Evolutionary conservation across 768 basidiomycete species (phyloP).

Genomic region (Panaeolus papilionaceus): DNA sequence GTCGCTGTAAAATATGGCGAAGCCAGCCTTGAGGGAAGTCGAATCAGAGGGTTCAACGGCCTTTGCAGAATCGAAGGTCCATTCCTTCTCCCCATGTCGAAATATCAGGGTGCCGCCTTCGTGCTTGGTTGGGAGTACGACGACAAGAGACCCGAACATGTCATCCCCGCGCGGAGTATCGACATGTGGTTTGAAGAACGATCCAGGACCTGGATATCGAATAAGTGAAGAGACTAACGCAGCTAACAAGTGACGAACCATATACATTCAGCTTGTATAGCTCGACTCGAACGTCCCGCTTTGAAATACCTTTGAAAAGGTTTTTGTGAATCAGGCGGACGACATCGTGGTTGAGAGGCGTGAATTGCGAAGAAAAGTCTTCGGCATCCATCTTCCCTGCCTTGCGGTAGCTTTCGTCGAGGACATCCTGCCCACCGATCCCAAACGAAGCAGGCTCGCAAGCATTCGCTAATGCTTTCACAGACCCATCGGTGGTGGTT

Average conservation of each 20-base stretch:
- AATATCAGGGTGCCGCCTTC: conserved; percentile 47
- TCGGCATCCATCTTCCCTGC: conserved; percentile 47
- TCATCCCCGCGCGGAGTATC: conserved; percentile 50
- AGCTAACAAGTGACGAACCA: conserved; percentile 29
- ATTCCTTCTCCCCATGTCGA: conserved; percentile 32
- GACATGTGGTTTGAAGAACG: conserved; percentile 57
- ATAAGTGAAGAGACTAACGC: background rate
- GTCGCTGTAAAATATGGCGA: conserved; percentile 44
- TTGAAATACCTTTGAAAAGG: conserved; percentile 25
- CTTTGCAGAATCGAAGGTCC: conserved; percentile 40
- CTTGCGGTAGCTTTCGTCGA: conserved; percentile 52
- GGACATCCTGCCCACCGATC: conserved; percentile 37
- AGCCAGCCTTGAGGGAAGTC: conserved; percentile 33
- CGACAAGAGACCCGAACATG: conserved; percentile 57
- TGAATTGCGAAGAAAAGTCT: conserved; percentile 41
- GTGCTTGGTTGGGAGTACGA: conserved; percentile 47
- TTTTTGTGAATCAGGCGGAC: conserved; percentile 31
- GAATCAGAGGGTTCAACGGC: conserved; percentile 1
- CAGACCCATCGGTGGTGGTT: conserved; percentile 13
- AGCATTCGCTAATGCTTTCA: conserved; percentile 33
- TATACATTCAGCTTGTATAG: conserved; percentile 47
- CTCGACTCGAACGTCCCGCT: conserved; percentile 30
- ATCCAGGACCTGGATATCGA: conserved; percentile 38
- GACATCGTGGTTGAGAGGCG: conserved; percentile 24
- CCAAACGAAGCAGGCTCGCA: conserved; percentile 51